These are phyloP conservation scores for Yueomyces sp. DNA, from an alignment of 1,139 yeast genomes.

Conservation along the genomic window DNA sequence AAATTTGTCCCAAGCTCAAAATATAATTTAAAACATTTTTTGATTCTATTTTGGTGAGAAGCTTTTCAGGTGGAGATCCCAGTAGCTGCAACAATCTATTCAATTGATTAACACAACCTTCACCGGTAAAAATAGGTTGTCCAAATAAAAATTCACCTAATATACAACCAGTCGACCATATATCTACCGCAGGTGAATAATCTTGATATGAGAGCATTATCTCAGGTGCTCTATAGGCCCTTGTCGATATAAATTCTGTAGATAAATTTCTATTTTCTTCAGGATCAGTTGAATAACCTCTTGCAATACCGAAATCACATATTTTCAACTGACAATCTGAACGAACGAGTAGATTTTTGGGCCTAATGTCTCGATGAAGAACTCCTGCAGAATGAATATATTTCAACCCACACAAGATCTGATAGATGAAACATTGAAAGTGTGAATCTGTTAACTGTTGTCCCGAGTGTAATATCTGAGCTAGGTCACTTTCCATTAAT, in stretches of 20 bases:
- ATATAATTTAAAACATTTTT: conserved; percentile 82
- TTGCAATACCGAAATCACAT: conserved; percentile 90
- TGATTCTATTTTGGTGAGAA: conserved; percentile 66
- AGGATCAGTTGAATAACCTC: conserved; percentile 22
- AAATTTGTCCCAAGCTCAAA: conserved; percentile 49
- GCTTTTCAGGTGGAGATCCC: conserved; percentile 83
- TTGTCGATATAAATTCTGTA: conserved; percentile 95
- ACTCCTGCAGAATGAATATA: conserved; percentile 87
- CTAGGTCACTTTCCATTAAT: conserved; percentile 91
- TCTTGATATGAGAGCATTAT: conserved; percentile 90
- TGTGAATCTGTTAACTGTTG: conserved; percentile 84
- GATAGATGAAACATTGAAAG: conserved; percentile 85
- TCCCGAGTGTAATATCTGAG: conserved; percentile 67
- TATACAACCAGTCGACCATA: conserved; percentile 96
- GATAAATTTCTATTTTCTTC: neutral
- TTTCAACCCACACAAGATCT: conserved; percentile 78
- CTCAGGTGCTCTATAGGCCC: conserved; percentile 97
- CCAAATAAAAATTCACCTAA: conserved; percentile 85
- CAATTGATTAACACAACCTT: conserved; percentile 85
- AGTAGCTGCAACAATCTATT: conserved; percentile 76
- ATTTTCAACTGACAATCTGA: conserved; percentile 89
- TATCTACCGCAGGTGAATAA: conserved; percentile 89
- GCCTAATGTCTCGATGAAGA: conserved; percentile 86
- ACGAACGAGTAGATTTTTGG: conserved; percentile 73
- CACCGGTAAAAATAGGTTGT: conserved; percentile 85